A percentile compares a stretch with the other conserved stretches of the same genome.
These are phyloP conservation scores for Cladosporium colombiae DNA, from an alignment of 2,329 filamentous ascomycete genomes.

Conservation along the genomic window DNA sequence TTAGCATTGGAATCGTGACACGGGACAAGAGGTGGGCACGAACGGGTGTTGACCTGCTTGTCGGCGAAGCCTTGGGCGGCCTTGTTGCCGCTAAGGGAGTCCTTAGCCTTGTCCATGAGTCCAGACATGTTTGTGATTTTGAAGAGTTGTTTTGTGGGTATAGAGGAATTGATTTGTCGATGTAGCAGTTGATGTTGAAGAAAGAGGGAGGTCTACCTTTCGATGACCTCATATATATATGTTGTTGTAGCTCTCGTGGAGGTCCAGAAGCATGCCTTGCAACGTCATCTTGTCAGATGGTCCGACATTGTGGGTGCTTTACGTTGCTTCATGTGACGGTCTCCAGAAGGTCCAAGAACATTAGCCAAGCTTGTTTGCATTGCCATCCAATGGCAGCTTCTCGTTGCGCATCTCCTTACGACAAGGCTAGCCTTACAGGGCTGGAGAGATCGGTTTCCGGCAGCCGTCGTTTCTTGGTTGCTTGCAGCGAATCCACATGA, in stretches of 20 bases:
- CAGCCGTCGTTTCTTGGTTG: background rate
- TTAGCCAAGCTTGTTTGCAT: background rate
- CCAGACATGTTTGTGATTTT: constrained; percentile 24
- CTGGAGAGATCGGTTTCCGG: background rate
- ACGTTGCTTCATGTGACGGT: background rate
- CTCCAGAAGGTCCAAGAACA: background rate
- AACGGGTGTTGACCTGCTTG: constrained; percentile 23
- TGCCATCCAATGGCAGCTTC: background rate
- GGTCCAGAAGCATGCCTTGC: background rate
- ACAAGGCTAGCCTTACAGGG: constrained; percentile 3
- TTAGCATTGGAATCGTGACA: background rate
- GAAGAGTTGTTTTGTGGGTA: background rate
- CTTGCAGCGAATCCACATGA: background rate
- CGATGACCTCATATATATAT: background rate
- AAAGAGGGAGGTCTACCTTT: background rate
- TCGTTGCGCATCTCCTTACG: background rate
- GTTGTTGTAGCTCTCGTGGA: background rate
- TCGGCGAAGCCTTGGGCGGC: constrained; percentile 24
- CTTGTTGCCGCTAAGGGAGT: constrained; percentile 22
- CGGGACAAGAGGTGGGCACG: background rate
- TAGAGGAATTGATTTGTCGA: background rate
- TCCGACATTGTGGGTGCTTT: background rate
- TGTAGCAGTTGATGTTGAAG: background rate
- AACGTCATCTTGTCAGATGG: background rate
- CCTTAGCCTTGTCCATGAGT: constrained; percentile 29